A percentile compares a stretch with the other conserved stretches of the same genome.
phyloP scores from a whole-genome alignment of 148 eudicot species.

The Selenicereus undatus region DNA sequence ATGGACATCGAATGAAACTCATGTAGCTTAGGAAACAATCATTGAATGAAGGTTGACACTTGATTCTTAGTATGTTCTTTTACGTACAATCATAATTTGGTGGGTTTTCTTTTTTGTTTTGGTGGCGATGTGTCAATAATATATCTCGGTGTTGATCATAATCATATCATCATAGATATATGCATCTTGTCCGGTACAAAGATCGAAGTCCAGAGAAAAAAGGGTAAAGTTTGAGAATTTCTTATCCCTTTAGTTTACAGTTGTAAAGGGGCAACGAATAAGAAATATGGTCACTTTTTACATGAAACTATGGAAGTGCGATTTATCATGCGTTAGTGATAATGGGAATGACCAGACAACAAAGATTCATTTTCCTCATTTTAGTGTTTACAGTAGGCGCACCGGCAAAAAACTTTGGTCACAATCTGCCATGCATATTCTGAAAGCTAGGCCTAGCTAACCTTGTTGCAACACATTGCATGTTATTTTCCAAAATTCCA shows the following conservation, averaged over 20 bases:
- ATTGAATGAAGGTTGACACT: neutral
- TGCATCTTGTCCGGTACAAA: neutral
- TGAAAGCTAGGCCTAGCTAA: neutral
- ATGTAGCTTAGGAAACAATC: neutral
- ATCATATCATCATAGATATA: neutral
- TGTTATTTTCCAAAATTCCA: neutral
- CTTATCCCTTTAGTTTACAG: neutral
- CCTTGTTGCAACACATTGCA: neutral
- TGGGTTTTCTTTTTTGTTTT: no score
- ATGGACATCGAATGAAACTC: no score
- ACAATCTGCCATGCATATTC: neutral
- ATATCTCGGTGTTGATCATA: no score
- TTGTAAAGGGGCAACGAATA: neutral
- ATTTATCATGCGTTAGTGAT: neutral
- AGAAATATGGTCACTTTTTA: neutral
- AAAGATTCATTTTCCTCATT: neutral
- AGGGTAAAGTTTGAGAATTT: neutral
- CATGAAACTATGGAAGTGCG: neutral
- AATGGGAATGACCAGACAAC: neutral
- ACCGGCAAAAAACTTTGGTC: neutral
- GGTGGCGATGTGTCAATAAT: no score
- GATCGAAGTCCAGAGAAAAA: neutral
- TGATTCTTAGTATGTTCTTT: no score
- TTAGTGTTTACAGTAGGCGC: neutral
- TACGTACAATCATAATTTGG: no score